These are phyloP conservation scores for Phoma sp. DNA, from an alignment of 2,329 filamentous ascomycete genomes.

Conservation along the genomic window DNA sequence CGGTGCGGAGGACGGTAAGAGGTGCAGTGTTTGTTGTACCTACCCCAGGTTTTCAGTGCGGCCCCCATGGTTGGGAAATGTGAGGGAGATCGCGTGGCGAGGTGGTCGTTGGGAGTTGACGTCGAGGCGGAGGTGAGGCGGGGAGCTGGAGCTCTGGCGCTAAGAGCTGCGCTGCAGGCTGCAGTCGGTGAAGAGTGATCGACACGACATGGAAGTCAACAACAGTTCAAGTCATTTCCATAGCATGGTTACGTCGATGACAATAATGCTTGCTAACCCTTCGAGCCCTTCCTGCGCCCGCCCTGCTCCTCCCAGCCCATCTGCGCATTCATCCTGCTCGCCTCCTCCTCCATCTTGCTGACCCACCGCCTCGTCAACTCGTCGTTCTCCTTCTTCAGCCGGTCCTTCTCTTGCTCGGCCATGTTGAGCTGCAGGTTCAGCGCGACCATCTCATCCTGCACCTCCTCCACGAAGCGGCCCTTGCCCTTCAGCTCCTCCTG, in stretches of 20 bases:
- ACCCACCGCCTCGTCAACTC: slow-evolving; percentile 92
- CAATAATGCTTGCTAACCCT: background rate
- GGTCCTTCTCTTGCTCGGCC: slow-evolving; percentile 76
- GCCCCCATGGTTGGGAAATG: slow-evolving; percentile 37
- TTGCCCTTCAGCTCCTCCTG: slow-evolving; percentile 88
- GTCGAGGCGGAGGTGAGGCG: slow-evolving; percentile 25
- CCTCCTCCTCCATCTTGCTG: slow-evolving; percentile 83
- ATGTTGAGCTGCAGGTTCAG: slow-evolving; percentile 88
- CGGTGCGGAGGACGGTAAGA: background rate
- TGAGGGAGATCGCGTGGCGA: slow-evolving; percentile 7
- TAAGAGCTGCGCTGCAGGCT: slow-evolving; percentile 6
- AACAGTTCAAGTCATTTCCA: no score
- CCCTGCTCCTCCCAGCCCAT: slow-evolving; percentile 37
- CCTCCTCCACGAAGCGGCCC: slow-evolving; percentile 80
- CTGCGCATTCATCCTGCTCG: slow-evolving; percentile 77
- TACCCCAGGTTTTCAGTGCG: slow-evolving; percentile 48
- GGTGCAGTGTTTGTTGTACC: slow-evolving; percentile 10
- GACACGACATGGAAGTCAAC: no score
- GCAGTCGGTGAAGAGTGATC: background rate
- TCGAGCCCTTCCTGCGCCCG: background rate
- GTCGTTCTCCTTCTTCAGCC: slow-evolving; percentile 81
- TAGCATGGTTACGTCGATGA: no score
- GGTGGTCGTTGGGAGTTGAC: slow-evolving; percentile 13
- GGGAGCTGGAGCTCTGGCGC: slow-evolving; percentile 30
- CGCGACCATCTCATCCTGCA: slow-evolving; percentile 92